Conservation (phyloP, 2,329 filamentous ascomycete genomes). For the Sphaerulina vaccinii region DNA sequence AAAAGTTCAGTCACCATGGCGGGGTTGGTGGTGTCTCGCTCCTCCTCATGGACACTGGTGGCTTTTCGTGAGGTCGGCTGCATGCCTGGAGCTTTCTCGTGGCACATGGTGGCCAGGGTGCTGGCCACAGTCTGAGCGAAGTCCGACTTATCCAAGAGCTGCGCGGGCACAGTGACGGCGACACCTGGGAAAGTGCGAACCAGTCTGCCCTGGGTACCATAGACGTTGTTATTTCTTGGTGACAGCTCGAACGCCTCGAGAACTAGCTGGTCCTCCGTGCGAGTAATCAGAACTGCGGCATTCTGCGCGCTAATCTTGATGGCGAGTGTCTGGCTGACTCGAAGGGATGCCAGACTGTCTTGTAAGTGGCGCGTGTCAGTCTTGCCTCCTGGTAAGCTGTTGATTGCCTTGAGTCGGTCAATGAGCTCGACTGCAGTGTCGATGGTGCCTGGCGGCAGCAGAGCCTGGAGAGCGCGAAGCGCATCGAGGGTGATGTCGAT, state of each 20-base stretch:
- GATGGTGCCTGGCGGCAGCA: constrained; percentile 18
- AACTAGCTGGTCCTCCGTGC: constrained; percentile 37
- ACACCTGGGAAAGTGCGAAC: constrained; percentile 60
- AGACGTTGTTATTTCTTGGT: constrained; percentile 52
- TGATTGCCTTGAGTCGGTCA: constrained; percentile 2
- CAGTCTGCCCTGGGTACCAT: constrained; percentile 53
- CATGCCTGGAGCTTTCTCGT: constrained; percentile 21
- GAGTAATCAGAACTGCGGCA: constrained; percentile 28
- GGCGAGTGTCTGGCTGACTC: constrained; percentile 10
- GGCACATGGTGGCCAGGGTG: constrained; percentile 25
- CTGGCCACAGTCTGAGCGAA: constrained; percentile 19
- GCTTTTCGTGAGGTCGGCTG: constrained; percentile 48
- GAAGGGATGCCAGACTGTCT: neutral
- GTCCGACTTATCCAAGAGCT: constrained; percentile 33
- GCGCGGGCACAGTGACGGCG: constrained; percentile 42
- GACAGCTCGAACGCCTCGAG: constrained; percentile 65
- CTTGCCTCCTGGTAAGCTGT: neutral
- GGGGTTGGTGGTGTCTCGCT: constrained; percentile 58
- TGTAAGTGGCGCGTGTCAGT: constrained; percentile 1
- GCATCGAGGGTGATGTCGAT: constrained; percentile 14
- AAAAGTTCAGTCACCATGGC: constrained; percentile 60
- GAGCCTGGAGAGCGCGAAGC: constrained; percentile 6
- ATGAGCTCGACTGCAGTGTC: constrained; percentile 1
- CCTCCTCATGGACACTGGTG: constrained; percentile 50
- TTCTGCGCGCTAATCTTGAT: constrained; percentile 25